Evolutionary conservation across 805 yeast genomes (phyloP).

Genomic region (Metschnikowia dekortorum): DNA sequence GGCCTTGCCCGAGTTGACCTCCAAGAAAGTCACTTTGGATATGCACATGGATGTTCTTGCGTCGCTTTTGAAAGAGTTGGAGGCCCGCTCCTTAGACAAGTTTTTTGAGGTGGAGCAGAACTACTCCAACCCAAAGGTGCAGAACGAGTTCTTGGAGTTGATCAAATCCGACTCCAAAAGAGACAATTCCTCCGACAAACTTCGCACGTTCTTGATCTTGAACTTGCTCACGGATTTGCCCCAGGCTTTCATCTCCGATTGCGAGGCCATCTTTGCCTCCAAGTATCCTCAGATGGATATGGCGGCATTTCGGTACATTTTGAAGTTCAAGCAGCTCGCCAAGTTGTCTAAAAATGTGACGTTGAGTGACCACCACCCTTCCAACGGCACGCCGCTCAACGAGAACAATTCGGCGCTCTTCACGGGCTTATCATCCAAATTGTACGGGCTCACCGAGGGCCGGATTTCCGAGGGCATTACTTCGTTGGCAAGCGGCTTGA

Average conservation of each 20-base stretch:
- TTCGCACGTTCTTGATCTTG: slow-evolving; percentile 83
- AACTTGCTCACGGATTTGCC: slow-evolving; percentile 48
- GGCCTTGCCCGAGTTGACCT: slow-evolving; percentile 86
- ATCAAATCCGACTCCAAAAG: slow-evolving; percentile 48
- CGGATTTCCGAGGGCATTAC: slow-evolving; percentile 86
- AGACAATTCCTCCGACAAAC: slow-evolving; percentile 70
- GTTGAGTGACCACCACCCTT: slow-evolving; percentile 23
- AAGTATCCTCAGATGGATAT: slow-evolving; percentile 52
- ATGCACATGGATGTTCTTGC: slow-evolving; percentile 96
- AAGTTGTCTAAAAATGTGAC: slow-evolving; percentile 36
- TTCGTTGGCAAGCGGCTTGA: slow-evolving; percentile 80
- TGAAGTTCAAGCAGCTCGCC: slow-evolving; percentile 74
- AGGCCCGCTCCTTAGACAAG: slow-evolving; percentile 81
- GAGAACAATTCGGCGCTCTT: slow-evolving; percentile 55
- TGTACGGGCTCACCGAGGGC: slow-evolving; percentile 81
- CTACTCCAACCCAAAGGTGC: slow-evolving; percentile 55
- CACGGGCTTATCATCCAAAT: slow-evolving; percentile 66
- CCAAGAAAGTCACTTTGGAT: slow-evolving; percentile 82
- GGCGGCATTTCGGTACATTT: slow-evolving; percentile 65
- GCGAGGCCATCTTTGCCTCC: slow-evolving; percentile 54
- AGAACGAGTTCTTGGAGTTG: slow-evolving; percentile 56
- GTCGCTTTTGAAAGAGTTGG: slow-evolving; percentile 73
- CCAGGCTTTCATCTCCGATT: slow-evolving; percentile 39
- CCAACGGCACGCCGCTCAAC: slow-evolving; percentile 23
- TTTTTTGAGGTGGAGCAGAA: slow-evolving; percentile 93